Evolutionary conservation across 331 rosid genomes (phyloP), one percentile per base, ranked within the genome.

Genomic region (Quercus lobata): DNA sequence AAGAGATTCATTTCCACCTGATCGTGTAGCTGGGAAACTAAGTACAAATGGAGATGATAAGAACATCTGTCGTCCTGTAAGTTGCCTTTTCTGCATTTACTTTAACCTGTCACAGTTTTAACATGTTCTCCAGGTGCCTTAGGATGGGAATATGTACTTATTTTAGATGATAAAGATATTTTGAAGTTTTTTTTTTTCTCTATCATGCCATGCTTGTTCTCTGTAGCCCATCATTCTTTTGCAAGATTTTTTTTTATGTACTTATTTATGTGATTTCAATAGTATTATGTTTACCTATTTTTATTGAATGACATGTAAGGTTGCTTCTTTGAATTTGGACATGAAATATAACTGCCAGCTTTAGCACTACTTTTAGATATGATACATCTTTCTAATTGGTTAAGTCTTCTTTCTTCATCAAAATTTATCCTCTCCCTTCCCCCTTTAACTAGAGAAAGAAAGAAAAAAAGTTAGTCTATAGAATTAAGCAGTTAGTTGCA

Each of bases 61-160:
- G 83, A 91, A 61, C 80, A 32, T 83, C 86, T 85, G 77, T 86
- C 90, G 83, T 72, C 83, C 91, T 82, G 99, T 96, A 91, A 93
- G 97, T 87, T 69, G 9, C 80, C 71, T 82, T 85, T 53, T 8
- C 77, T 19, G 17, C 57, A 57, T 72, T 29, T 65, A 35, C 21
- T 49, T 25, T 76, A 41, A 34, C 14, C 12, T 69, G 35, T 21
- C 61, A 74, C 35, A 58, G 52, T 61, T 75, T 62, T 73, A 53
- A 4, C 69, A n/a, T 46, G 66, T 37, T 77, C 16, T 81, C 73
- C 25, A 16, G 30, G 76, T 57, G 69, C 35, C 72, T 71, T 12
- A 61, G 72, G 22, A 37, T 52, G 37, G 75, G 52, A 66, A 54
- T 70, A 60, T 62, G 29, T 22, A 17, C 73, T n/a, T 24, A 6